Conservation (phyloP, 495 filamentous ascomycete species). For the Sabuloglossum arenarium region DNA sequence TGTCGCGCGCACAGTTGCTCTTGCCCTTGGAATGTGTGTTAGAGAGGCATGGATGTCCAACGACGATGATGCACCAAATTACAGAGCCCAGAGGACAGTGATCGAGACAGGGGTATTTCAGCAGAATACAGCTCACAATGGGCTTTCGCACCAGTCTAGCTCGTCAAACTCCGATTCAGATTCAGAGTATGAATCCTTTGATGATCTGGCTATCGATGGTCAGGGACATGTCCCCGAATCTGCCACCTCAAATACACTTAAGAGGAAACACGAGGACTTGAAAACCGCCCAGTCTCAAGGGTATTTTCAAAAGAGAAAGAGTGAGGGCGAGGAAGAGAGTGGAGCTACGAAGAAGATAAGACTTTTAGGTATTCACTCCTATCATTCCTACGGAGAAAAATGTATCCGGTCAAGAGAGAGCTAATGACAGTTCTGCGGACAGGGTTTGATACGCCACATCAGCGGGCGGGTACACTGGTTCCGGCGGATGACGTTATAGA, state of each 20-base stretch:
- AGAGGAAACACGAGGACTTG: background rate
- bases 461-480: no score
- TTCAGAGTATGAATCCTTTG: background rate
- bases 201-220: background rate
- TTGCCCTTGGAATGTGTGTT: slow-evolving; percentile 38
- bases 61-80: background rate
- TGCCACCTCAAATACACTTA: background rate
- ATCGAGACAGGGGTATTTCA: background rate
- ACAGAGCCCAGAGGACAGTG: background rate
- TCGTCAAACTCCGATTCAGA: background rate
- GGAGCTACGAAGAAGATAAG: background rate
- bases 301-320: no score
- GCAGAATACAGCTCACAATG: background rate
- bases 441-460: background rate
- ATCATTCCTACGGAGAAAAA: background rate
- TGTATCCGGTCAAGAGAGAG: background rate
- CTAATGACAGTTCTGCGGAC: background rate
- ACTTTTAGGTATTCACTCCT: background rate
- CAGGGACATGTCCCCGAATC: background rate
- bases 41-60: slow-evolving; percentile 30
- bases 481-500: no score
- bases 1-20: slow-evolving; percentile 40
- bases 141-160: background rate
- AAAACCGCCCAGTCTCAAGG: no score
- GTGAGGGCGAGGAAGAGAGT: no score